These are phyloP conservation scores for Porphyridium purpureum DNA, from an alignment of 23 red algal genomes.

Conservation along the genomic window DNA sequence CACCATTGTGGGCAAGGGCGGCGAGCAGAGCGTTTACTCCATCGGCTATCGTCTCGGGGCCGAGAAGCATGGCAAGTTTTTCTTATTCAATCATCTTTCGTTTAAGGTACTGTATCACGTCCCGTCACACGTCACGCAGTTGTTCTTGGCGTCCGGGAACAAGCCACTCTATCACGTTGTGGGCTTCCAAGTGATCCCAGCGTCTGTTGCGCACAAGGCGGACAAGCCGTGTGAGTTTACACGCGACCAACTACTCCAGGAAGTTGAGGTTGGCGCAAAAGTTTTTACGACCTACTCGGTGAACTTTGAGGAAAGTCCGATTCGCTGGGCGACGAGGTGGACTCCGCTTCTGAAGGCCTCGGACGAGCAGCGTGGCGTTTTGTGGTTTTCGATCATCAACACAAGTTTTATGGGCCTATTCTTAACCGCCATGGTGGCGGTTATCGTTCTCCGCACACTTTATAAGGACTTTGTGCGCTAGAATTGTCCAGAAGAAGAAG, in stretches of 20 bases:
- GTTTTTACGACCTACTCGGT: constrained; percentile 67
- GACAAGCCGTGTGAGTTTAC: constrained; percentile 12
- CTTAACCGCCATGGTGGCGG: constrained; percentile 77
- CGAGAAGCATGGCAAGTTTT: constrained; percentile 8
- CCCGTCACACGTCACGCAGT: constrained; percentile 10
- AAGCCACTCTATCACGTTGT: constrained; percentile 58
- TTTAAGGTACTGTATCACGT: constrained; percentile 73
- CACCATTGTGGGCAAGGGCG: too few species aligned
- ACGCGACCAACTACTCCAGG: constrained; percentile 9
- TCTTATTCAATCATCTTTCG: constrained; percentile 70
- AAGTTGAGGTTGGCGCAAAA: background rate
- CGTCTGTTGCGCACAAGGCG: constrained; percentile 30
- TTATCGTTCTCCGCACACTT: constrained; percentile 77
- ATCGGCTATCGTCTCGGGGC: constrained; percentile 66
- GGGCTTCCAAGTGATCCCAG: constrained; percentile 73
- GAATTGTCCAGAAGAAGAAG: constrained; percentile 84
- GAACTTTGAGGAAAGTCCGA: constrained; percentile 50
- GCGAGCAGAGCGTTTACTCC: constrained; percentile 34
- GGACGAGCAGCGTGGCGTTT: constrained; percentile 38
- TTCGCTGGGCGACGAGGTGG: constrained; percentile 89
- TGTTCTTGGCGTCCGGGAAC: constrained; percentile 4
- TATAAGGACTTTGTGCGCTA: constrained; percentile 89
- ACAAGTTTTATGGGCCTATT: constrained; percentile 80
- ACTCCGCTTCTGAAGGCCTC: constrained; percentile 68
- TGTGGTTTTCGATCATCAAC: constrained; percentile 96